These are phyloP conservation scores for Metarhizium album DNA, from an alignment of 2,329 filamentous ascomycete species.

Conservation along the genomic window DNA sequence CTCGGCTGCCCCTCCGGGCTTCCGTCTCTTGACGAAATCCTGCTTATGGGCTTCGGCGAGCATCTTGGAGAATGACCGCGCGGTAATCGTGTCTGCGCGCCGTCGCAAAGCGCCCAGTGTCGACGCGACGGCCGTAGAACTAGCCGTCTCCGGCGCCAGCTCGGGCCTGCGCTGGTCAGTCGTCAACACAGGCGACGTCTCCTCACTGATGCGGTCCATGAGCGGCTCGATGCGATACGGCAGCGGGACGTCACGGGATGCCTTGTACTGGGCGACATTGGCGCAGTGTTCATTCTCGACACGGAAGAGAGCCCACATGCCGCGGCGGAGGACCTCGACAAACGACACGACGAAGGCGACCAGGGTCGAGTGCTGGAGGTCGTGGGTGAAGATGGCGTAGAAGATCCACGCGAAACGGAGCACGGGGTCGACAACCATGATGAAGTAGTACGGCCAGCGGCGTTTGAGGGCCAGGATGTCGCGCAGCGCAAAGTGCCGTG, in stretches of 20 bases:
- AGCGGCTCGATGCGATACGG: conserved; percentile 58
- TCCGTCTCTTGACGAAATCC: conserved; percentile 77
- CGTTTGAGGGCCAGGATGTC: conserved; percentile 70
- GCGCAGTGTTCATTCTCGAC: conserved; percentile 97
- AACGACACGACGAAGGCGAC: conserved; percentile 71
- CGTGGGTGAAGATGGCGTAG: conserved; percentile 72
- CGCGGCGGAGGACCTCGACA: conserved; percentile 71
- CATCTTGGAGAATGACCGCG: conserved; percentile 44
- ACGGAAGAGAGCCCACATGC: conserved; percentile 85
- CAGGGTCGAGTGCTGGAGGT: conserved; percentile 73
- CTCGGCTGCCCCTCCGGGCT: conserved; percentile 17
- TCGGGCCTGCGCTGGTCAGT: conserved; percentile 8
- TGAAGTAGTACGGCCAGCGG: conserved; percentile 73
- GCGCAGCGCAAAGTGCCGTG: conserved; percentile 58
- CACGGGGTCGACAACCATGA: conserved; percentile 74
- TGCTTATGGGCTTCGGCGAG: conserved; percentile 77
- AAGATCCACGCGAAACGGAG: conserved; percentile 92
- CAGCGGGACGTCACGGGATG: conserved; percentile 74
- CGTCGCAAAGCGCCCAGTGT: conserved; percentile 18
- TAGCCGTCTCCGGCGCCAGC: conserved; percentile 6
- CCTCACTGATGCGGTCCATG: conserved; percentile 30
- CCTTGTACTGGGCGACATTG: conserved; percentile 84
- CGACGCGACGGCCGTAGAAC: conserved; percentile 14
- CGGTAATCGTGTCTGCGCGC: conserved; percentile 20
- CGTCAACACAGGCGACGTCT: conserved; percentile 13